Evolutionary conservation across 1,139 yeast species (phyloP), one percentile per base, ranked within the genome.

Genomic region (Suhomyces wounanorum): DNA sequence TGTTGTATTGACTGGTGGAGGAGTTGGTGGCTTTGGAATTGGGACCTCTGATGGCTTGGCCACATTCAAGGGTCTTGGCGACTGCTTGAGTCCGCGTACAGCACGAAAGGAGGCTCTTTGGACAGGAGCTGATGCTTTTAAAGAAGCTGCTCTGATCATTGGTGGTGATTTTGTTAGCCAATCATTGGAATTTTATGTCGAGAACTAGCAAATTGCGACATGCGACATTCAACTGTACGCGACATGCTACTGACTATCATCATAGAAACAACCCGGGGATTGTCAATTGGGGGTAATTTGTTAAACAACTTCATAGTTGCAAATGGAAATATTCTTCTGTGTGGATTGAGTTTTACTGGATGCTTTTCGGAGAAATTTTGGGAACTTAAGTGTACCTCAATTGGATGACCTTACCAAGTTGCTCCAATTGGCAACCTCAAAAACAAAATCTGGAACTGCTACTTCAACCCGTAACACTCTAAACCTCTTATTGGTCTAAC

Each of bases 131-230:
- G 45, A n/a, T 4, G 44, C 49, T 40, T 49, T 39, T 31, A 35
- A 13, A 40, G 54, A 47, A 41, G 56, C 51, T 21, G 57, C 57
- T 54, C 53, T 55, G 42, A 55, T 51, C 59, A 55, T 55, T 45
- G 48, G 47, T 40, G 44, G 48, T 44, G 48, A 39, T 35, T 44
- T 35, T n/a, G 42, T 48, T 45, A 44, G 43, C 52, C 52, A 50
- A 50, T 50, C 50, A 46, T 16, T 40, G 40, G 36, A 36, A 33
- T 33, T 48, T 35, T 25, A 43, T 48, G 47, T 44, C 47, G 47
- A 44, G 47, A 33, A 40, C 36, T 13, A 14, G 41, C 31, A 28
- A 21, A 6, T 21, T 13, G 31, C 31, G 31, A 28, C 31, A 28
- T 28, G 31, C 31, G n/a, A 28, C 31, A 10, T 9, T 28, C n/a